Conservation (phyloP, 352 stramenopile genomes). For the Globisporangium emineosum region DNA sequence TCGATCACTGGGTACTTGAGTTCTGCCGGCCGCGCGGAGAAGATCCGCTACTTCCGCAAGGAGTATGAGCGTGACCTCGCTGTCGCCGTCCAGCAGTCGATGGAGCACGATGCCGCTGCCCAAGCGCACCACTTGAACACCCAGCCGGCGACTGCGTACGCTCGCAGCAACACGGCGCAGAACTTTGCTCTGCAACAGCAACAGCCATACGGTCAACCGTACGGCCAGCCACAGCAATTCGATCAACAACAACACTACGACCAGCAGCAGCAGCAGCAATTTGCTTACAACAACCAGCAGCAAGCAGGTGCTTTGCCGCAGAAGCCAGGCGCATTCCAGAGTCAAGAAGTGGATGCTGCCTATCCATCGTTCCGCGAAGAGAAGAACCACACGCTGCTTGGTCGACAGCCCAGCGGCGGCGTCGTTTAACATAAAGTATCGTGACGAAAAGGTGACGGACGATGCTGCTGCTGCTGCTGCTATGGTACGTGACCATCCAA, state of each 20-base stretch:
- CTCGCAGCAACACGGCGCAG: conserved; percentile 37
- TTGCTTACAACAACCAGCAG: conserved; percentile 24
- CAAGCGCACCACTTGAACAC: conserved; percentile 17
- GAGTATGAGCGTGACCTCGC: conserved; percentile 78
- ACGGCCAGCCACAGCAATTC: conserved; percentile 11
- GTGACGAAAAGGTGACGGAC: neutral
- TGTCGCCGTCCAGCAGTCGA: conserved; percentile 70
- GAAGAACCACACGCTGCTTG: conserved; percentile 68
- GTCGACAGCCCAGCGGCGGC: conserved; percentile 55
- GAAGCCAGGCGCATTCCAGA: conserved; percentile 9
- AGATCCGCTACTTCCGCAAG: conserved; percentile 84
- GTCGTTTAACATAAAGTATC: conserved; percentile 44
- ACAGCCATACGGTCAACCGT: conserved; percentile 12
- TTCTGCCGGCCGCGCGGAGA: conserved; percentile 74
- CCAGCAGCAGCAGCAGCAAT: conserved; percentile 18
- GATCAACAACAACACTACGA: conserved; percentile 6
- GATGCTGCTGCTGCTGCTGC: neutral
- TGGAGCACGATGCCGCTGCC: conserved; percentile 47
- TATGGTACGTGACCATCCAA: neutral
- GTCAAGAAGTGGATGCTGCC: conserved; percentile 39
- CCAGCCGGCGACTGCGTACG: conserved; percentile 23
- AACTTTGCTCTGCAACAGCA: conserved; percentile 27
- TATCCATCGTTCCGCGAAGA: conserved; percentile 64
- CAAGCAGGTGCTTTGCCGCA: conserved; percentile 7
- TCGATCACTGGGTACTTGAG: conserved; percentile 77